These are phyloP conservation scores for Oryza longistaminata DNA, from an alignment of 176 grass and related monocot species.

Conservation along the genomic window DNA sequence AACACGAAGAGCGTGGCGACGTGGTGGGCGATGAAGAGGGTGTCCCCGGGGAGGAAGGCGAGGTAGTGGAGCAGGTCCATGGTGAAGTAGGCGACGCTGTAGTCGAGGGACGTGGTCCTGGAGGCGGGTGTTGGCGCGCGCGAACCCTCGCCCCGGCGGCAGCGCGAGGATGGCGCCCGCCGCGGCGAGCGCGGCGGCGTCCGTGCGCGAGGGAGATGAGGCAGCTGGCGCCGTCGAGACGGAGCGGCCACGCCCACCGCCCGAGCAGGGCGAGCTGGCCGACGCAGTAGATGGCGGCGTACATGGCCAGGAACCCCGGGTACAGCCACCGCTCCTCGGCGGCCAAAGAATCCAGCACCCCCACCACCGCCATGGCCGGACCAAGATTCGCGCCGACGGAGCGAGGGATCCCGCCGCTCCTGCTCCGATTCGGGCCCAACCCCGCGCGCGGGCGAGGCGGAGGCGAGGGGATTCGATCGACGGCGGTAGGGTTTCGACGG, in stretches of 20 bases:
- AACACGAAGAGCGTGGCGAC: constrained; percentile 95
- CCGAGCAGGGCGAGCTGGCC: constrained; percentile 61
- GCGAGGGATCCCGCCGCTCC: background rate
- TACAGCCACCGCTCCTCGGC: constrained; percentile 46
- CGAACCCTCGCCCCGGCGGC: constrained; percentile 56
- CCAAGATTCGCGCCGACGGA: background rate
- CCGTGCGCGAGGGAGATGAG: constrained; percentile 89
- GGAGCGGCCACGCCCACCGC: constrained; percentile 57
- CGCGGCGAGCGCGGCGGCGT: constrained; percentile 59
- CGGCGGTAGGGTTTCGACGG: constrained; percentile 22
- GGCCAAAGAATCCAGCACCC: constrained; percentile 19
- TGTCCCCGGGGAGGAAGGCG: constrained; percentile 70
- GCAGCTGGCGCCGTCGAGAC: constrained; percentile 81
- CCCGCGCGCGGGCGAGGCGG: background rate
- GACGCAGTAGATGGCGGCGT: constrained; percentile 56
- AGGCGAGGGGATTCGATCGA: background rate
- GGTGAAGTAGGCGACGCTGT: constrained; percentile 90
- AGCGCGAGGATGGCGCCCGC: constrained; percentile 44
- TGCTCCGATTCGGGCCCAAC: background rate
- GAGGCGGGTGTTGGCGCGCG: constrained; percentile 54
- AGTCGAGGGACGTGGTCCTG: constrained; percentile 79
- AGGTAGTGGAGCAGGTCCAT: constrained; percentile 95
- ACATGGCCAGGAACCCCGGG: constrained; percentile 63
- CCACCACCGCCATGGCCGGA: constrained; percentile 32
- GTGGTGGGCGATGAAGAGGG: constrained; percentile 95